Evolutionary conservation across 805 yeast species (phyloP).

Genomic region (Starmerella bombicola): DNA sequence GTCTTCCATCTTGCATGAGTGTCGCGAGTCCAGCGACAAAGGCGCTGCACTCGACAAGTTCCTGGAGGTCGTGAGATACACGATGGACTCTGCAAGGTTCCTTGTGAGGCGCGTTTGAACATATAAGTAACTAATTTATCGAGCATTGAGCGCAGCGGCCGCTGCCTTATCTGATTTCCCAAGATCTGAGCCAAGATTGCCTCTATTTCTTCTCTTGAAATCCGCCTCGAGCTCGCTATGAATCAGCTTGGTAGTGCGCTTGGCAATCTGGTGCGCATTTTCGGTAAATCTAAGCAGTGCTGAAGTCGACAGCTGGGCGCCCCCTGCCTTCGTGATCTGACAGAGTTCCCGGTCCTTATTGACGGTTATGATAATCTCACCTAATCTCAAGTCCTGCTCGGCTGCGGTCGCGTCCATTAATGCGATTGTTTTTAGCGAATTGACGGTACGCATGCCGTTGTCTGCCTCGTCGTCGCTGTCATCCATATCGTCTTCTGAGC

Average conservation of each 20-base stretch:
- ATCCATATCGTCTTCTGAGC: constrained; percentile 26
- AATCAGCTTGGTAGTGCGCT: constrained; percentile 51
- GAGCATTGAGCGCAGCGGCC: constrained; percentile 23
- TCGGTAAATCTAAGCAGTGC: constrained; percentile 55
- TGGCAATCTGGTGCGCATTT: constrained; percentile 53
- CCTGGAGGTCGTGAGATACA: constrained; percentile 46
- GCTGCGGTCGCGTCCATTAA: constrained; percentile 56
- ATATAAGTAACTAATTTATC: no score
- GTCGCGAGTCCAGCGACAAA: constrained; percentile 24
- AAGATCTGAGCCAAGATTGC: constrained; percentile 26
- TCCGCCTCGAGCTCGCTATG: constrained; percentile 44
- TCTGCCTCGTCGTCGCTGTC: constrained; percentile 63
- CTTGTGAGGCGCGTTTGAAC: no score
- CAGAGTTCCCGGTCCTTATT: constrained; percentile 86
- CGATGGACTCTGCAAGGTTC: constrained; percentile 33
- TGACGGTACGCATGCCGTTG: constrained; percentile 24
- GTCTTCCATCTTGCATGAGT: constrained; percentile 32
- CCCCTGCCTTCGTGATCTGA: constrained; percentile 84
- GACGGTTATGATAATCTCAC: constrained; percentile 70
- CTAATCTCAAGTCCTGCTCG: constrained; percentile 68
- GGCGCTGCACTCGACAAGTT: constrained; percentile 40
- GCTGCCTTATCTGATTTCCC: constrained; percentile 13
- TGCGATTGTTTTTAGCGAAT: constrained; percentile 8
- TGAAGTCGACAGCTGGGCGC: constrained; percentile 64
- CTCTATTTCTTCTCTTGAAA: constrained; percentile 36